Base-by-base conservation (phyloP, 495 filamentous ascomycete species). In the Aspergillus taichungensis region DNA sequence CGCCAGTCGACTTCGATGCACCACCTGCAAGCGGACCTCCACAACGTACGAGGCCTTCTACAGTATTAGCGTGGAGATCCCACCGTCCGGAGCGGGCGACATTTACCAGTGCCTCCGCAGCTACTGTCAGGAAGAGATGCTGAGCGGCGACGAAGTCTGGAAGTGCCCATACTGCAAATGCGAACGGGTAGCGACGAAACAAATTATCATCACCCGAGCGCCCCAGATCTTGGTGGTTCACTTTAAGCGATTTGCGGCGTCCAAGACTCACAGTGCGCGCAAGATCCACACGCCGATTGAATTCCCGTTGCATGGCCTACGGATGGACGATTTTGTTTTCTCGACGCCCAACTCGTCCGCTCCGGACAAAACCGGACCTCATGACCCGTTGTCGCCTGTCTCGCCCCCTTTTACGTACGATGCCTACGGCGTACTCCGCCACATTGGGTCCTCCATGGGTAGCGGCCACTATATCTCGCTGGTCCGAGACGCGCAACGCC, bases 1-100 rank as follows among this genome's bases (percentile, higher is more conserved):
- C 60, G 78, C 79, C 14, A 82, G 77, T 42, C 74, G 73, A 28
- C 60, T 87, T 6, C 71, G 68, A 5, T 88, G 84, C 51, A 72
- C 73, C 2, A 79, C 75, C 5, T 88, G 84, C 55, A 68, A 70
- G 28, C 72, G 69, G 32, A 86, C 81, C 0, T 82, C 77, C 11
- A 87, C 84, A 6, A 86, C 81, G 6, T 85, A 85, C 59, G 82
- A 83, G 49, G 74, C 79, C 5, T 86, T 86, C 57, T 84, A 79
- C 58, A 76, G 72, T 50, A 79, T 85, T 56, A 78, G 73, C 35
- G 77, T 85, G 4, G 80, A 84, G 47, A 85, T 85, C 28, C 81
- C 81, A 0, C 55, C 67, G 0, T 63, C 61, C 1, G 73, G 72
- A 1, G 66, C 67, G 3, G 65, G 66, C 1, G 70, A 79, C 39